A percentile compares a stretch with the other conserved stretches of the same genome.
phyloP scores from a whole-genome alignment of 306 rosid genomes.

The Sophora flavescens region DNA sequence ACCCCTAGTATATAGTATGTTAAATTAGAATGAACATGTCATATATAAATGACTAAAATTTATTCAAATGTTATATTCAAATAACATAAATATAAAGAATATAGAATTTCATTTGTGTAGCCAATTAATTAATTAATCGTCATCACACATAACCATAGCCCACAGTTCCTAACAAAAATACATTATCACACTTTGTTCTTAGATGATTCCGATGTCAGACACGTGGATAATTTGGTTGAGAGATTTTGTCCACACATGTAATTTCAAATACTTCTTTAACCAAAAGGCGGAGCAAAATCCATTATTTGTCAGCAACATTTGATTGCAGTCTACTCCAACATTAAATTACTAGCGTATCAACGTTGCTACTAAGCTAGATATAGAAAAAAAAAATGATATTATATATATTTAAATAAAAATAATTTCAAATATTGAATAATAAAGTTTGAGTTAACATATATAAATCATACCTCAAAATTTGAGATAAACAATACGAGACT shows the following conservation, averaged over 20 bases:
- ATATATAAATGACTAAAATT: no score
- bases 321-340: conserved; percentile 17
- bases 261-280: conserved; percentile 40
- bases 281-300: conserved; percentile 35
- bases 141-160: neutral
- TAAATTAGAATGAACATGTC: no score
- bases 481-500: no score
- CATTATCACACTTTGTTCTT: conserved; percentile 15
- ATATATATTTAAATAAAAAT: no score
- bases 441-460: no score
- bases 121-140: conserved; percentile 17
- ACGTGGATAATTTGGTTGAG: conserved; percentile 51
- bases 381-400: no score
- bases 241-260: conserved; percentile 23
- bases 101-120: neutral
- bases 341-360: neutral
- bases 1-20: no score
- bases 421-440: no score
- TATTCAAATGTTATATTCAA: no score
- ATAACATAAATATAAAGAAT: no score
- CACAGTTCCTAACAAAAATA: neutral
- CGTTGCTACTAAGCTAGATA: no score
- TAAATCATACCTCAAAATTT: no score
- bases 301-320: conserved; percentile 25
- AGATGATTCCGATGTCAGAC: conserved; percentile 63